phyloP scores from a whole-genome alignment of 192 early-diverging fungal genomes.

The Gorgonomyces haynaldii region DNA sequence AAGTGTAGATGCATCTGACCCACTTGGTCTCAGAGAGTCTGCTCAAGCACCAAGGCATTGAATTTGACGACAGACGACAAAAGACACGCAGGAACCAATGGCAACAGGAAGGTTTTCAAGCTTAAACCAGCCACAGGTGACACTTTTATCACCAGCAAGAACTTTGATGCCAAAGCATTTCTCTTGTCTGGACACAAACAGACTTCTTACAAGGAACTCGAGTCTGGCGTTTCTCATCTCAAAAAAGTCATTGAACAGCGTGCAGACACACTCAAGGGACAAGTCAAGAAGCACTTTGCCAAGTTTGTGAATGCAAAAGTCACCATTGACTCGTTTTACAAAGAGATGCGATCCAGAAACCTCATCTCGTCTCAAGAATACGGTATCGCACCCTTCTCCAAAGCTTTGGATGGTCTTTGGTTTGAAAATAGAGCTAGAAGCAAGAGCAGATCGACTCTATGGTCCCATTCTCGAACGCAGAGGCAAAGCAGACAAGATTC shows the following conservation, averaged over 20 bases:
- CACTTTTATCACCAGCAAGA: slow-evolving; percentile 42
- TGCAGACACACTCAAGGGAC: slow-evolving; percentile 70
- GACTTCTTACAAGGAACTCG: slow-evolving; percentile 76
- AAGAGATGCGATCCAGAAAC: slow-evolving; percentile 79
- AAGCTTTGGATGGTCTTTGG: slow-evolving; percentile 49
- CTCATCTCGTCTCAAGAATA: slow-evolving; percentile 68
- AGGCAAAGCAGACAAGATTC: slow-evolving; percentile 79
- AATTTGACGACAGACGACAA: neutral
- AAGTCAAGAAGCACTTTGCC: slow-evolving; percentile 95
- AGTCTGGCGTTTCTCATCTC: slow-evolving; percentile 59
- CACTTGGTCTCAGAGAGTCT: slow-evolving; percentile 26
- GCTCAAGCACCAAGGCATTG: neutral
- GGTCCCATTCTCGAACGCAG: slow-evolving; percentile 76
- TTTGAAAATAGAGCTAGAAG: slow-evolving; percentile 33
- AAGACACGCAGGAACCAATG: neutral
- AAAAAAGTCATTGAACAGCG: slow-evolving; percentile 64
- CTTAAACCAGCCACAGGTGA: slow-evolving; percentile 3
- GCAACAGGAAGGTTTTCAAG: slow-evolving; percentile 12
- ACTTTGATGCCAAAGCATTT: slow-evolving; percentile 61
- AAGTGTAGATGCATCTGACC: slow-evolving; percentile 29
- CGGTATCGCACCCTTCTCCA: slow-evolving; percentile 63
- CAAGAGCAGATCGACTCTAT: slow-evolving; percentile 71
- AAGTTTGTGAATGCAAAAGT: slow-evolving; percentile 91
- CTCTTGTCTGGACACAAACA: slow-evolving; percentile 71
- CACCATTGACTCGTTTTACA: slow-evolving; percentile 83